Evolutionary conservation across 768 basidiomycete species (phyloP), one percentile per base, ranked within the genome.

Genomic region (Agaricus bisporus): DNA sequence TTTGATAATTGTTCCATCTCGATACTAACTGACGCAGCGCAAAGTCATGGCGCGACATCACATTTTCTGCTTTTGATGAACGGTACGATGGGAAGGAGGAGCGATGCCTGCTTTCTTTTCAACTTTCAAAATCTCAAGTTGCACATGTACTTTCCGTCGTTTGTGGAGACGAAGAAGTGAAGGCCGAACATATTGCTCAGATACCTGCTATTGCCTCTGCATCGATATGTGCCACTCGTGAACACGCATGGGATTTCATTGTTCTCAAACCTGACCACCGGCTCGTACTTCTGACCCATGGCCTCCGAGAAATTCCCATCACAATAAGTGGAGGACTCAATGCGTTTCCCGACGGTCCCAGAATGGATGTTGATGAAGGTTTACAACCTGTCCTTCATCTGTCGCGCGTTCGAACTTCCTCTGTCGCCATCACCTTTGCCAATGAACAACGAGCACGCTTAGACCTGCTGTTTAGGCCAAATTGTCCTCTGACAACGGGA

Each of bases 181-280:
- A 71, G 51, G 71, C 79, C 25, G 61, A 60, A 1, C 68, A 64
- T n/a, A 18, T 77, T 12, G 61, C 70, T 0, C 64, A 70, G 39
- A 48, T 64, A 37, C 68, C 62, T 56, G 86, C 79, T 0, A 60
- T 79, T 1, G 79, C 84, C 2, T 76, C 80, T 0, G 71, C 77
- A 0, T 70, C 88, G 3, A 67, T 93, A 37, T 72, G 78, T 17
- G 79, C 82, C 1, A 87, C 86, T 3, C 81, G 93, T 17, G 68
- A 69, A 6, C 69, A 73, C 12, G 73, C 91, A 12, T 75, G 75
- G 64, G 94, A 97, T 65, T 70, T 93, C 9, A 67, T 95, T 4
- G 67, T 86, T 14, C 66, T 91, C 45, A 81, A 77, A 45, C 76
- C 82, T 2, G 72, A 80, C 44, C 76, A 82, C 28, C 65, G 65